Evolutionary conservation across 257 asterid species (phyloP).

Genomic region (Petunia axillaris): DNA sequence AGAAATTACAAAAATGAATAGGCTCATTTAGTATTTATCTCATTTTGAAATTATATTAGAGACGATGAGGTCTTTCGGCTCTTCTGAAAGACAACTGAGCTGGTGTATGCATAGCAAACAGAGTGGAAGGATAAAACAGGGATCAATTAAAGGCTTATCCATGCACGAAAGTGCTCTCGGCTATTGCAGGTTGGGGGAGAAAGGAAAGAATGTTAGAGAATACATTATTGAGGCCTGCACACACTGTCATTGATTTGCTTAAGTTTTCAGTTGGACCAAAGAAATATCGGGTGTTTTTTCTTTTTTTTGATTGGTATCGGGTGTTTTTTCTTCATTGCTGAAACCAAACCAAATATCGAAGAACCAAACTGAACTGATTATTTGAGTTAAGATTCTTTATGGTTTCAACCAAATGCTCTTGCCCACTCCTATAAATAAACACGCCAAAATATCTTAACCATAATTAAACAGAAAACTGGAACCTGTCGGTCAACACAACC

Average conservation of each 20-base stretch:
- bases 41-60: neutral
- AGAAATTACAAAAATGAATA: neutral
- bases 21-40: neutral
- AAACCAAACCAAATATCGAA: constrained; percentile 1
- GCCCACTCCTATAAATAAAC: neutral
- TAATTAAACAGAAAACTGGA: constrained; percentile 18
- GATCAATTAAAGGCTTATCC: neutral
- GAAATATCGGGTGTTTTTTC: neutral
- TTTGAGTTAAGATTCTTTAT: constrained; percentile 10
- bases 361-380: constrained; percentile 2
- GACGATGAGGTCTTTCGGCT: neutral
- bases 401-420: neutral
- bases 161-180: neutral
- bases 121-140: neutral
- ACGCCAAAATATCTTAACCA: constrained; percentile 20
- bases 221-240: neutral
- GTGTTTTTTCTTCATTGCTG: neutral
- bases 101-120: neutral
- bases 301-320: neutral
- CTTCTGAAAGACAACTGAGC: neutral
- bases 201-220: neutral
- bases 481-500: neutral
- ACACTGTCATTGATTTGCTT: constrained; percentile 3
- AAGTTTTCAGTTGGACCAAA: neutral
- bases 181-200: neutral